Evolutionary conservation across 208 protist genomes (phyloP).

Genomic region (Porcisia hertigi): DNA sequence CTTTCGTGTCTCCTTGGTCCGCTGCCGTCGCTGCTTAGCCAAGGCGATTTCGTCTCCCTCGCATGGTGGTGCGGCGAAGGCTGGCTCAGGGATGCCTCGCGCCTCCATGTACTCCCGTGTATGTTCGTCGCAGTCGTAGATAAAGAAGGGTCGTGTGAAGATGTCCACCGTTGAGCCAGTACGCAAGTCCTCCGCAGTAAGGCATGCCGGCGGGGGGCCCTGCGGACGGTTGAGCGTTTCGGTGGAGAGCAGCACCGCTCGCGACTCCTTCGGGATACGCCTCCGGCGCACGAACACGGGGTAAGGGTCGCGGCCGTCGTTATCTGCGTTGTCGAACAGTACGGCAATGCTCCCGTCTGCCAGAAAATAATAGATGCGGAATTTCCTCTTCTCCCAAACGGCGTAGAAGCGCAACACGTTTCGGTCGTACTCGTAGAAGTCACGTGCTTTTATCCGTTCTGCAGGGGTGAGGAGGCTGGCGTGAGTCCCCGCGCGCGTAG

Average conservation of each 20-base stretch:
- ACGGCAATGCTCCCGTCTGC: constrained; percentile 95
- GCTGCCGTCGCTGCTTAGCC: constrained; percentile 26
- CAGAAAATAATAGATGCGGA: constrained; percentile 96
- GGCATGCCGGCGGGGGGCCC: constrained; percentile 38
- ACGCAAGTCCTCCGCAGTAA: constrained; percentile 78
- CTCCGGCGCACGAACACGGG: constrained; percentile 90
- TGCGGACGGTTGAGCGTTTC: constrained; percentile 78
- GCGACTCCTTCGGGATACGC: constrained; percentile 74
- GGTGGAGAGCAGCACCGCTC: constrained; percentile 36
- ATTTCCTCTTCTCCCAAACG: constrained; percentile 92
- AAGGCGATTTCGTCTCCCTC: constrained; percentile 46
- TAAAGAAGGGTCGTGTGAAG: constrained; percentile 79
- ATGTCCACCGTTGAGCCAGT: constrained; percentile 84
- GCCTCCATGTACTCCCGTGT: constrained; percentile 87
- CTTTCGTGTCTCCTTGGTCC: constrained; percentile 13
- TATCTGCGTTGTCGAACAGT: constrained; percentile 85
- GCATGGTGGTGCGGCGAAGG: constrained; percentile 34
- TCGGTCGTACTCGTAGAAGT: constrained; percentile 94
- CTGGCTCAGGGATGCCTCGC: constrained; percentile 41
- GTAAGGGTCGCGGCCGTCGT: constrained; percentile 95
- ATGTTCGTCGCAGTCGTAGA: constrained; percentile 94
- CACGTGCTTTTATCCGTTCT: constrained; percentile 71
- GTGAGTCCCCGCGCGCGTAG: constrained; percentile 63
- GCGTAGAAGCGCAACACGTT: constrained; percentile 95
- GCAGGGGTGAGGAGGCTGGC: constrained; percentile 78